Evolutionary conservation across 352 stramenopile species (phyloP), one percentile per base, ranked within the genome.

Genomic region (Phytophthora pseudosyringae): DNA sequence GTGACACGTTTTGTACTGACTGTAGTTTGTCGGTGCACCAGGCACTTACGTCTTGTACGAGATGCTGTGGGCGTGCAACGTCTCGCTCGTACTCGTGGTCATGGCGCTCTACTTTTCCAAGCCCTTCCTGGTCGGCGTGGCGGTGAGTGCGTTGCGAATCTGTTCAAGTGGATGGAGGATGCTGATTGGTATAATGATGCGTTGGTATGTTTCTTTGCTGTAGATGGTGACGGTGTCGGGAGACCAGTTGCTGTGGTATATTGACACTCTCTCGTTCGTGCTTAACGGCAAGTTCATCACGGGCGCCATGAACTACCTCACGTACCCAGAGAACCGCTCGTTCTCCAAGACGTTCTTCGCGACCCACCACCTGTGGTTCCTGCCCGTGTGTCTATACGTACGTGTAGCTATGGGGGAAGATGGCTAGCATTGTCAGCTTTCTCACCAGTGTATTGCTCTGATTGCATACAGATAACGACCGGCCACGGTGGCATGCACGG

Each of bases 231-330:
- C 91, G 16, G 93, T 98, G 5, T 95, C 90, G 13, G 95, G 97
- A 36, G 92, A 98, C 67, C 95, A 98, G 58, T 43, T 98, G 26
- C 67, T 97, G 13, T 98, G 93, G 93, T 98, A 95, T 61, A 79
- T 97, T 11, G 93, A 98, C 75, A 73, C 86, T 31, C 36, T 83
- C 10, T 90, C 60, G 39, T 96, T 87, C 51, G 32, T 90, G 4
- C 45, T 96, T 48, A 89, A 71, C 21, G 73, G 84, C 56, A 97
- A 90, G 50, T 98, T 98, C 64, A 69, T 87, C 16, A 81, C 97
- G 21, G 95, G 95, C 12, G 93, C 92, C 4, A 83, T 92, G 66
- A 96, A 94, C 44, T 98, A 98, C 78, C 76, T 98, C 18, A 89
- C 84, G 46, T 90, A 91, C 59, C 79, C 79, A 3, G 83, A 91